phyloP scores from a whole-genome alignment of 1,284 basidiomycete species.

The Ganoderma leucocontextum region DNA sequence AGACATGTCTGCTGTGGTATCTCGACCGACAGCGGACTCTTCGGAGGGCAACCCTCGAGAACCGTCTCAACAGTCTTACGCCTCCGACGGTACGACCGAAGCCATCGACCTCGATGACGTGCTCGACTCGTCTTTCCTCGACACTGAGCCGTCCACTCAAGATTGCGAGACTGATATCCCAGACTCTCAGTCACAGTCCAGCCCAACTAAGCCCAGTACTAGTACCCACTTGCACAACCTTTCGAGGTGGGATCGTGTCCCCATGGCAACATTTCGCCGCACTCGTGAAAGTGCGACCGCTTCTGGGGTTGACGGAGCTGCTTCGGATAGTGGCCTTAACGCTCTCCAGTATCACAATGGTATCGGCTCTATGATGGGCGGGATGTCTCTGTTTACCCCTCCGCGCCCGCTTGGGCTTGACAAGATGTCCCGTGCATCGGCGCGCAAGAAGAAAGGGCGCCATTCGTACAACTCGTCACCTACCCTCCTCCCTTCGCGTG shows the following conservation, averaged over 20 bases:
- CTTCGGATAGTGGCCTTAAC: conserved; percentile 47
- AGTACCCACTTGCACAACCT: conserved; percentile 47
- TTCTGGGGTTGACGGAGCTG: conserved; percentile 43
- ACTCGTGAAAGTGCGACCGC: conserved; percentile 56
- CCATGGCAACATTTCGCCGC: conserved; percentile 76
- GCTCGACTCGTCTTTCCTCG: conserved; percentile 76
- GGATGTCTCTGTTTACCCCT: conserved; percentile 47
- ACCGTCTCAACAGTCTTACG: conserved; percentile 32
- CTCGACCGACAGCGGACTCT: conserved; percentile 31
- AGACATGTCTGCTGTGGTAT: conserved; percentile 19
- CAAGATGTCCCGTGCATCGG: conserved; percentile 36
- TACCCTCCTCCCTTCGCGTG: conserved; percentile 59
- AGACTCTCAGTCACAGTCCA: conserved; percentile 27
- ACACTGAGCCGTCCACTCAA: conserved; percentile 53
- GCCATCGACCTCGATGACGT: conserved; percentile 81
- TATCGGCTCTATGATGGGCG: conserved; percentile 43
- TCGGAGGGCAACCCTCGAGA: conserved; percentile 42
- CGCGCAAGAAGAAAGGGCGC: conserved; percentile 34
- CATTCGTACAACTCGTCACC: conserved; percentile 55
- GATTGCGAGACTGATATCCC: conserved; percentile 33
- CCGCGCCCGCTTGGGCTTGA: conserved; percentile 35
- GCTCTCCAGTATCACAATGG: conserved; percentile 35
- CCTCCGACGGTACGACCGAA: conserved; percentile 51
- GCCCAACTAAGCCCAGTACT: conserved; percentile 28
- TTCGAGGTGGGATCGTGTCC: conserved; percentile 77